These are phyloP conservation scores for Talaromyces islandicus DNA, from an alignment of 2,329 filamentous ascomycete species.

Conservation along the genomic window DNA sequence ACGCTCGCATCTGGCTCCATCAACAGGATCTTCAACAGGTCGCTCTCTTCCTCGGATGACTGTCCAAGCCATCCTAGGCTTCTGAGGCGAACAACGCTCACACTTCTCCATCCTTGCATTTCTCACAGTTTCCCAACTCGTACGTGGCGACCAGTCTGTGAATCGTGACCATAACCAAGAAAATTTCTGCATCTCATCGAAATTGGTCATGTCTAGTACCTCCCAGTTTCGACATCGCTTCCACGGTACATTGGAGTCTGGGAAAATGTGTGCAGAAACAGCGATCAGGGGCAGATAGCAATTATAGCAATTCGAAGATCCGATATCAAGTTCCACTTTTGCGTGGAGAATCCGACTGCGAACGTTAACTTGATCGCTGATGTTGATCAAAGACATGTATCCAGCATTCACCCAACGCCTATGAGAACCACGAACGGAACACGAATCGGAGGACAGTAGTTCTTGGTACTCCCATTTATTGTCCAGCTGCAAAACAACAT, in stretches of 20 bases:
- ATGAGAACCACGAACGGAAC: conserved; percentile 23
- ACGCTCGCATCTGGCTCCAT: conserved; percentile 47
- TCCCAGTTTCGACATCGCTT: conserved; percentile 19
- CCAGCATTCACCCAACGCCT: conserved; percentile 19
- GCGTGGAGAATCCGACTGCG: conserved; percentile 15
- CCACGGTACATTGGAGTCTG: conserved; percentile 5
- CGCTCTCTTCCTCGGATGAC: conserved; percentile 18
- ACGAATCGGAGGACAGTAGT: neutral
- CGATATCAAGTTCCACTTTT: conserved; percentile 11
- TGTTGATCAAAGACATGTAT: neutral
- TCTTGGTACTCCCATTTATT: conserved; percentile 4
- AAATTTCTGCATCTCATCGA: conserved; percentile 18
- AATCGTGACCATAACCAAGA: conserved; percentile 29
- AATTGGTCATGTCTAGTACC: conserved; percentile 20
- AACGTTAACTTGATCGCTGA: conserved; percentile 10
- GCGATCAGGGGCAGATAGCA: conserved; percentile 27
- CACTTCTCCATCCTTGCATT: conserved; percentile 14
- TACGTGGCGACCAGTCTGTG: conserved; percentile 18
- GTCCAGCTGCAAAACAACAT: conserved; percentile 32
- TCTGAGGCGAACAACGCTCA: conserved; percentile 24
- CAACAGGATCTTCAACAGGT: conserved; percentile 46
- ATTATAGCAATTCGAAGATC: conserved; percentile 21
- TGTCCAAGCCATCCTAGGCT: conserved; percentile 29
- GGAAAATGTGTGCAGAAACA: conserved; percentile 16
- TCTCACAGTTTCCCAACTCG: conserved; percentile 22